These are phyloP conservation scores for Kodamaea ohmeri DNA, from an alignment of 1,139 yeast genomes.

Conservation along the genomic window DNA sequence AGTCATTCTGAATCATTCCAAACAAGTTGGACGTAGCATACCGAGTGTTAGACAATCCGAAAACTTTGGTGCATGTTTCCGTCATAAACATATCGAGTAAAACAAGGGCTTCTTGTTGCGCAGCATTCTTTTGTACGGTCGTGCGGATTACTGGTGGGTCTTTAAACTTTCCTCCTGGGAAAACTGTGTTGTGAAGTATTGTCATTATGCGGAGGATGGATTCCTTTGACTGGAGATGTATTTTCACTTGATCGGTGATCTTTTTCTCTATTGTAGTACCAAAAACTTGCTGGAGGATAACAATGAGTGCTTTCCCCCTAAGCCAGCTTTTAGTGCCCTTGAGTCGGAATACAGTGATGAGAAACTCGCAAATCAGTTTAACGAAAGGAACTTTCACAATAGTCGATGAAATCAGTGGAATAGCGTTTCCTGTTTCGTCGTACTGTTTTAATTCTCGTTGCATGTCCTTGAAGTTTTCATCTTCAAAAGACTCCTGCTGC, in stretches of 20 bases:
- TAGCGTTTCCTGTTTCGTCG: constrained; percentile 29
- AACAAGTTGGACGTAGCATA: constrained; percentile 62
- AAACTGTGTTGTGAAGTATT: constrained; percentile 47
- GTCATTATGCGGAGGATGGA: constrained; percentile 46
- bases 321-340: constrained; percentile 72
- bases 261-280: constrained; percentile 88
- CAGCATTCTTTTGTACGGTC: constrained; percentile 48
- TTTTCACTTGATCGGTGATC: constrained; percentile 41
- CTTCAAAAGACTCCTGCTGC: constrained; percentile 17
- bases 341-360: constrained; percentile 67
- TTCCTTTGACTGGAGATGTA: constrained; percentile 43
- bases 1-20: constrained; percentile 71
- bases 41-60: constrained; percentile 65
- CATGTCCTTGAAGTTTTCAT: constrained; percentile 39
- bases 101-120: constrained; percentile 58
- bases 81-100: constrained; percentile 56
- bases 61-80: constrained; percentile 70
- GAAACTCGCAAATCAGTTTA: constrained; percentile 77
- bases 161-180: constrained; percentile 63
- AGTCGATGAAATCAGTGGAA: constrained; percentile 11
- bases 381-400: constrained; percentile 50
- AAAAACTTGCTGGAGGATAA: constrained; percentile 77
- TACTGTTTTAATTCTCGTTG: constrained; percentile 40
- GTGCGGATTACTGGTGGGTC: constrained; percentile 47
- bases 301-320: constrained; percentile 78